phyloP scores from a whole-genome alignment of 108 stramenopile species.

The Discostella pseudostelligera region DNA sequence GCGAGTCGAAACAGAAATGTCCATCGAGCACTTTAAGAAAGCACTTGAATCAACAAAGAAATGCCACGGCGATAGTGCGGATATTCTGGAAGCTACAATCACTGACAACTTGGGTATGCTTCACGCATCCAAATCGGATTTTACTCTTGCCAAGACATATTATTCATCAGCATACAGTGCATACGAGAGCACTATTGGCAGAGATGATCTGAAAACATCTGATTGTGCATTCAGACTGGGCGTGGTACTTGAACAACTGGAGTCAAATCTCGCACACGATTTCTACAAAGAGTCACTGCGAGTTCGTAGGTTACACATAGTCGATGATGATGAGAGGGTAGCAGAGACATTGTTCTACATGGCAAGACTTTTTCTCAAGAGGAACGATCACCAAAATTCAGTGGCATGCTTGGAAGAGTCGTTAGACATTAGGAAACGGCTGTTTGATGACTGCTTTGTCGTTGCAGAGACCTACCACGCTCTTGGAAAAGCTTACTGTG shows the following conservation, averaged over 20 bases:
- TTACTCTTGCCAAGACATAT: slow-evolving; percentile 25
- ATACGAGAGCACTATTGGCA: slow-evolving; percentile 34
- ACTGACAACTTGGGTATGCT: slow-evolving; percentile 40
- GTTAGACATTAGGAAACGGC: slow-evolving; percentile 22
- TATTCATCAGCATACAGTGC: slow-evolving; percentile 41
- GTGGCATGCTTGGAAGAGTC: slow-evolving; percentile 41
- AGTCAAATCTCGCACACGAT: slow-evolving; percentile 32
- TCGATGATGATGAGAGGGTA: slow-evolving; percentile 37
- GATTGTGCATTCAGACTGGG: slow-evolving; percentile 40
- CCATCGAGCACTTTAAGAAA: slow-evolving; percentile 34
- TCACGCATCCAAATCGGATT: slow-evolving; percentile 37
- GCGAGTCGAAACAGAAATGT: slow-evolving; percentile 20
- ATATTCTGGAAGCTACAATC: slow-evolving; percentile 21
- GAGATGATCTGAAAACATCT: slow-evolving; percentile 38
- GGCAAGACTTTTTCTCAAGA: slow-evolving; percentile 26
- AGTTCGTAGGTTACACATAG: slow-evolving; percentile 28
- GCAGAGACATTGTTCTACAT: slow-evolving; percentile 34
- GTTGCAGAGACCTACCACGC: slow-evolving; percentile 44
- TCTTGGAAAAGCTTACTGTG: slow-evolving; percentile 30
- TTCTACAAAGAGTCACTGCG: slow-evolving; percentile 48
- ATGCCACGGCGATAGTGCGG: slow-evolving; percentile 11
- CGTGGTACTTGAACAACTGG: slow-evolving; percentile 31
- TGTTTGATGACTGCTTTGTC: slow-evolving; percentile 25
- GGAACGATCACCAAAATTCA: slow-evolving; percentile 15
- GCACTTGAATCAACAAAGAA: slow-evolving; percentile 26